A percentile compares a stretch with the other conserved stretches of the same genome.
Conservation (phyloP, 148 eudicot genomes). For the Simmondsia chinensis region DNA sequence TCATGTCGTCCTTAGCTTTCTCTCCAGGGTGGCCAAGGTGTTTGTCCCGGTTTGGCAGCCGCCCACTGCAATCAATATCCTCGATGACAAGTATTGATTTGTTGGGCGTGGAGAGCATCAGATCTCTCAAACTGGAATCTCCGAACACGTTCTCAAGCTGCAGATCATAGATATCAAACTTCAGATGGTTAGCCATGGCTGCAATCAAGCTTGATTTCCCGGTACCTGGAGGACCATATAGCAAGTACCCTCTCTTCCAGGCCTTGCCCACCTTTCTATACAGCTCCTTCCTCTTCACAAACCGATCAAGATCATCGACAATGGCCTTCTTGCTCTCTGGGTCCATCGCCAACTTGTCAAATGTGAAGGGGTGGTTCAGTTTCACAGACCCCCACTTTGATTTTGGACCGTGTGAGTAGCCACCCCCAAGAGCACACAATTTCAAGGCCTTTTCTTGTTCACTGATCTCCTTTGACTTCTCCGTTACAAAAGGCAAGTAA, state of each 20-base stretch:
- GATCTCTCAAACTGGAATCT: constrained; percentile 13
- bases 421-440: not conserved
- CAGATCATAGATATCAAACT: constrained; percentile 32
- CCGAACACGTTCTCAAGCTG: constrained; percentile 12
- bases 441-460: not conserved
- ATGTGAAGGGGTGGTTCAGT: constrained; percentile 5
- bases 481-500: not conserved
- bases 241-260: constrained; percentile 32
- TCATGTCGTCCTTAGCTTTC: not conserved
- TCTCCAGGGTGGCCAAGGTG: not conserved
- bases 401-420: not conserved
- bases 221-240: constrained; percentile 41
- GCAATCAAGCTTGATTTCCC: constrained; percentile 40
- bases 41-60: not conserved
- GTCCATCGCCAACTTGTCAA: constrained; percentile 7
- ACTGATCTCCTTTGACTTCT: not conserved
- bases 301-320: constrained; percentile 21
- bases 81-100: constrained; percentile 32
- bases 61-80: constrained; percentile 25
- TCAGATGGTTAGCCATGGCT: constrained; percentile 32
- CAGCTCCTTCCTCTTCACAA: constrained; percentile 21
- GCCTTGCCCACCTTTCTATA: constrained; percentile 31
- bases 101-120: constrained; percentile 17
- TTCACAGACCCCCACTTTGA: not conserved
- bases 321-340: constrained; percentile 12